Base-by-base conservation (phyloP, 352 stramenopile species). In the Phytophthora sp. region DNA sequence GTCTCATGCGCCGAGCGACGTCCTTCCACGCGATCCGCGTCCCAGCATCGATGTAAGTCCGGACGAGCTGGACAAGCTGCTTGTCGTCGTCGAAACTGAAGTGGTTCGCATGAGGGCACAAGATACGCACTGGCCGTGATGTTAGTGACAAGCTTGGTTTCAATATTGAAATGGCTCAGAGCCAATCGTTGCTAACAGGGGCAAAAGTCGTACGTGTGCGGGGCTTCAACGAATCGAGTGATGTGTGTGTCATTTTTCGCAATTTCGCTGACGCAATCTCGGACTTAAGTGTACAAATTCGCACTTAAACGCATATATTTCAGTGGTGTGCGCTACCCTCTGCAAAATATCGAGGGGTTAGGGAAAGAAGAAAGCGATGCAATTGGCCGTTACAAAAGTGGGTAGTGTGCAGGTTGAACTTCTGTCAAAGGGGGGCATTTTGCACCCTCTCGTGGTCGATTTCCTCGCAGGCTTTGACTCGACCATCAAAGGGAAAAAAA, bases 11-110 rank as follows among this genome's bases (percentile, higher is more conserved):
- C 24, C 13, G 38, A 6, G 23, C 35, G 11, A 60, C 18, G n/a
- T 51, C 24, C 0, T 9, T 39, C 52, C 52, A 51, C 15, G 38
- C 2, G 8, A 51, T 42, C 2, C 52, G 38, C 2, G 16, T 11
- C 2, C 23, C 31, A 24, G 3, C 26, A 9, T 60, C n/a, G 52
- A 60, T 21, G n/a, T 29, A 50, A 3, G 15, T 15, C 2, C 38
- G 38, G 2, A 24, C 52, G 21, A 60, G 36, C 16, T 60, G 52
- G 2, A 60, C 26, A 16, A 60, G 36, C 26, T 60, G 21, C 38
- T 60, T 60, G 52, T 60, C 52, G 38, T 60, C 52, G 23, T 60
- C 38, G 27, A 60, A 51, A 31, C 36, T 51, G 27, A 60, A 60
- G n/a, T 44, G 30, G 29, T 47, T 6, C n/a, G 23, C 33, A 49